phyloP scores from a whole-genome alignment of 2,329 filamentous ascomycete species.

The Xylariaceae sp. region DNA sequence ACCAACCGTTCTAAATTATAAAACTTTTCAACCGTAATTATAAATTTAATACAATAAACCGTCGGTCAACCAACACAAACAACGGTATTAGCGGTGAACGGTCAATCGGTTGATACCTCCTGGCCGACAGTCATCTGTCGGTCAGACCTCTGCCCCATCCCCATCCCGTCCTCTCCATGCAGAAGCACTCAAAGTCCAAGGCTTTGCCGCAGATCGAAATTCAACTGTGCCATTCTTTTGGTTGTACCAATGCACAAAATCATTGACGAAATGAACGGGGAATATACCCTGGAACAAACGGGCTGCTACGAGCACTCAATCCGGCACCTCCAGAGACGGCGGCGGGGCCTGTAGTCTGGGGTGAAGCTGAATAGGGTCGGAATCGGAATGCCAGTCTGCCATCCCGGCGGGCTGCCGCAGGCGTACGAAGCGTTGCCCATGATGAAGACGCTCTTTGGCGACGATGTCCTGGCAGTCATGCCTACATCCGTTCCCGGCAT shows the following conservation, averaged over 20 bases:
- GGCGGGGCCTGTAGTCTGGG: too few relatives aligned
- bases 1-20: too few relatives aligned
- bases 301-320: not conserved
- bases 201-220: not conserved
- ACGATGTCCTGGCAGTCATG: constrained; percentile 39
- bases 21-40: too few relatives aligned
- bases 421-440: constrained; percentile 39
- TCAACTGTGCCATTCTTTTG: not conserved
- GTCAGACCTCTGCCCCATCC: too few relatives aligned
- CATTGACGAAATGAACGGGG: constrained; percentile 5
- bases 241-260: constrained; percentile 17
- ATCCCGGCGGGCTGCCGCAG: constrained; percentile 36
- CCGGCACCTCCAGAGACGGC: too few relatives aligned
- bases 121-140: too few relatives aligned
- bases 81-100: too few relatives aligned
- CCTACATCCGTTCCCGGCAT: constrained; percentile 37
- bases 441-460: constrained; percentile 43
- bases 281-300: constrained; percentile 3
- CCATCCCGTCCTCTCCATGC: not conserved
- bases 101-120: too few relatives aligned
- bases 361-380: too few relatives aligned
- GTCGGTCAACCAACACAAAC: too few relatives aligned
- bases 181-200: not conserved
- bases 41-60: too few relatives aligned
- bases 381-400: too few relatives aligned